Base-by-base conservation (phyloP, 208 protist species). In the Leishmania lainsoni region DNA sequence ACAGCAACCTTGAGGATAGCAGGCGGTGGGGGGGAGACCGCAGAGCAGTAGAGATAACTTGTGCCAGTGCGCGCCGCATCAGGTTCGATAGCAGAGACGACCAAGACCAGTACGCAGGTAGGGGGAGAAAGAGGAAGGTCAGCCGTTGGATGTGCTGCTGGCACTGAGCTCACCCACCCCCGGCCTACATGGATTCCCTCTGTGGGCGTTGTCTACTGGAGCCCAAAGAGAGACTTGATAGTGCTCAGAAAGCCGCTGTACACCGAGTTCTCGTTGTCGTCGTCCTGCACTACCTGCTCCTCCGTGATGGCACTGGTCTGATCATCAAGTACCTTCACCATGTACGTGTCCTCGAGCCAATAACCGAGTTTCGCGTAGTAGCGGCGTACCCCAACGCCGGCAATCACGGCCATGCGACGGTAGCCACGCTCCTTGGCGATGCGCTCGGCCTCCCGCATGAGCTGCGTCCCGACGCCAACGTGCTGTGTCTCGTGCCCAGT, bases 321-420 rank as follows among this genome's bases (percentile, higher is more conserved):
- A 22, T 81, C 81, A 52, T 78, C 79, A 20, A 97, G 79, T 8
- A 76, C 58, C 83, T 97, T 97, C 66, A 97, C 83, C 94, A 97
- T 97, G 84, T 98, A 96, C 59, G 92, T 96, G 49, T 96, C 93
- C 79, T 96, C 83, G 12, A 95, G 83, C 10, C 86, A 61, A 79
- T 99, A 99, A 59, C 99, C 99, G 0, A 99, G 91, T 81, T 99
- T 99, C 51, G 94, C 92, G 89, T 99, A 99, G 94, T 99, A 99
- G 65, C 99, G 90, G 10, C 99, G 91, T 26, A 99, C 99, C 35
- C 99, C 99, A 35, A 99, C 98, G 70, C 99, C 99, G 35, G 92
- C 87, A 86, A 99, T 99, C 26, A 99, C 99, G 29, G 98, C 98
- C 6, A 99, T 86, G 51, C 96, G 98, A 8, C 26, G 54, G 61